phyloP scores from a whole-genome alignment of 768 basidiomycete species.

The Termitomyces sp. region DNA sequence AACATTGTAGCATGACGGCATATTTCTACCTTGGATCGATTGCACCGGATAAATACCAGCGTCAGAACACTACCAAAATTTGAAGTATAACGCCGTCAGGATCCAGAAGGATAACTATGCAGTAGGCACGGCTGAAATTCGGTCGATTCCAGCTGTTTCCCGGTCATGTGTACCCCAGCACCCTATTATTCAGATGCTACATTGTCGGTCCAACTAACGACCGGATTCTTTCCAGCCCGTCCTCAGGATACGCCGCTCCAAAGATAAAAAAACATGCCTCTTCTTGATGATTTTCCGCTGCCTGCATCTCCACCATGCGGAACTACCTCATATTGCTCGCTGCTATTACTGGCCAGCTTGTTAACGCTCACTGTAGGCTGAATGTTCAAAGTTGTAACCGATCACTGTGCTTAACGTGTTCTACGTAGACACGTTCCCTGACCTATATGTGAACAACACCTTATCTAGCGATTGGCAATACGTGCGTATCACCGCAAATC shows the following conservation, averaged over 20 bases:
- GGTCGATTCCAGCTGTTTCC: neutral
- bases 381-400: neutral
- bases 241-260: neutral
- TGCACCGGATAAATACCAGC: neutral
- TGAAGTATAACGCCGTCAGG: neutral
- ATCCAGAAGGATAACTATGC: neutral
- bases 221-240: constrained; percentile 3
- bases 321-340: neutral
- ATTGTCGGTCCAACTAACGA: constrained; percentile 6
- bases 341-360: neutral
- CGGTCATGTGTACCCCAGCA: neutral
- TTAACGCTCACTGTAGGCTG: constrained; percentile 6
- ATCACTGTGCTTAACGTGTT: neutral
- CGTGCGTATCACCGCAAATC: constrained; percentile 28
- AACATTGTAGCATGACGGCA: neutral
- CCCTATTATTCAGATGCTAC: neutral
- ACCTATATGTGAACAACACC: constrained; percentile 22
- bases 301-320: neutral
- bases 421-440: constrained; percentile 24
- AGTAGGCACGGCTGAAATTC: neutral
- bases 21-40: neutral
- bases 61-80: no score
- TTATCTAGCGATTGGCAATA: constrained; percentile 27
- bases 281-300: neutral
- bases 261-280: neutral